These are phyloP conservation scores for Penicillium cosmopolitanum DNA, from an alignment of 495 filamentous ascomycete species.

Conservation along the genomic window DNA sequence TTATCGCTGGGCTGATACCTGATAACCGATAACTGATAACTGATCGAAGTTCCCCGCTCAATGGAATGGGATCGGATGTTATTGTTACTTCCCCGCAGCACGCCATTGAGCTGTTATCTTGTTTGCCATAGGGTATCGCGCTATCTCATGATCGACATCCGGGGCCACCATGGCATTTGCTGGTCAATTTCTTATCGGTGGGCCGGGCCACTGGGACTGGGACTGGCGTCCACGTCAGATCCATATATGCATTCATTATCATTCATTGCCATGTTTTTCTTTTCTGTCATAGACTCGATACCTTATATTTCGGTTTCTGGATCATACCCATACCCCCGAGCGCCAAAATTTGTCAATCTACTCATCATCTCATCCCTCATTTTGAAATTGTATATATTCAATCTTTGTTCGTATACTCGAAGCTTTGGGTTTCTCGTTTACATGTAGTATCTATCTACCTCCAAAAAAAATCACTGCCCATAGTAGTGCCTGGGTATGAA, in stretches of 20 bases:
- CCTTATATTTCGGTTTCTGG: not conserved
- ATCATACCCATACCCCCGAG: no score
- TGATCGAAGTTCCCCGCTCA: not conserved
- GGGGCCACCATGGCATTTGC: conserved; percentile 2
- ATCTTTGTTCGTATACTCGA: not conserved
- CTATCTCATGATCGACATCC: conserved; percentile 5
- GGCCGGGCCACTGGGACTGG: not conserved
- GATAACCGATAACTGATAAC: not conserved
- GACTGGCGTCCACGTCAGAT: not conserved
- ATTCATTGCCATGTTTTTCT: not conserved
- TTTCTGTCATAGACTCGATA: conserved; percentile 4
- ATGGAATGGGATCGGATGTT: no score
- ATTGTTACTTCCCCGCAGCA: not conserved
- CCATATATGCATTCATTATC: not conserved
- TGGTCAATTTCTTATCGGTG: conserved; percentile 4
- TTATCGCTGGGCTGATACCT: not conserved
- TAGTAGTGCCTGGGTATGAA: no score
- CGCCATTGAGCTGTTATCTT: not conserved
- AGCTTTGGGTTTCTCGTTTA: not conserved
- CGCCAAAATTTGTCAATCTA: no score
- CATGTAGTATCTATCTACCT: no score
- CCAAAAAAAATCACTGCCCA: no score
- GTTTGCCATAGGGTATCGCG: not conserved
- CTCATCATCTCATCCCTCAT: no score
- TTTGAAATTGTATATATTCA: no score